Evolutionary conservation across 2,329 filamentous ascomycete genomes (phyloP).

Genomic region (Sporothrix dimorphospora): DNA sequence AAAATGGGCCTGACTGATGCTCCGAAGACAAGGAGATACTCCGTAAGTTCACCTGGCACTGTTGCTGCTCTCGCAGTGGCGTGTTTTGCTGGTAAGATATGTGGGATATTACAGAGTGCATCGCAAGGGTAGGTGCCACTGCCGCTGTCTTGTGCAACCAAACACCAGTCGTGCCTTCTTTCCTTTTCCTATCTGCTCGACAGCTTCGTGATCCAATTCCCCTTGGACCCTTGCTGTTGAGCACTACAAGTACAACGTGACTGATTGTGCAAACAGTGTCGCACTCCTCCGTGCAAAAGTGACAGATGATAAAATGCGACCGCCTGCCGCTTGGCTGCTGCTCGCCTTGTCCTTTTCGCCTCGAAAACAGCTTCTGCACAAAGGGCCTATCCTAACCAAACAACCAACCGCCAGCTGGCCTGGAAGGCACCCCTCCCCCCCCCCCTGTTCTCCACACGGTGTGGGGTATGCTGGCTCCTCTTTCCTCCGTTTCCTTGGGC

Average conservation of each 20-base stretch:
- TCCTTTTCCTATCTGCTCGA: background rate
- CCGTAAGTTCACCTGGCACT: background rate
- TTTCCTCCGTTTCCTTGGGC: constrained; percentile 6
- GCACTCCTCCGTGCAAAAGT: background rate
- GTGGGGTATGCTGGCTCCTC: background rate
- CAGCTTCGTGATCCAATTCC: background rate
- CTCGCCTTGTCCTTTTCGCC: background rate
- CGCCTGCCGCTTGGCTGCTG: background rate
- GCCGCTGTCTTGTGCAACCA: background rate
- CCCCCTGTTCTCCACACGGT: background rate
- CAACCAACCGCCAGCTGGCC: background rate
- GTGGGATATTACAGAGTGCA: background rate
- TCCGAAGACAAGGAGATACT: background rate
- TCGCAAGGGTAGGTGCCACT: background rate
- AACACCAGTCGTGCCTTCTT: background rate
- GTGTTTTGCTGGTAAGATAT: background rate
- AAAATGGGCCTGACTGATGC: background rate
- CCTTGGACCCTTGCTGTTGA: background rate
- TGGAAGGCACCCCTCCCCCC: no score
- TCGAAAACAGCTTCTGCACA: background rate
- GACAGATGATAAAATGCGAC: background rate
- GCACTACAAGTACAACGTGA: background rate
- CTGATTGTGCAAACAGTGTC: background rate
- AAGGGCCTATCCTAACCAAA: background rate
- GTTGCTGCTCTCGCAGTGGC: background rate